Percentiles rank a stretch among this genome's conserved stretches.
These are phyloP conservation scores for Ophiostoma ips DNA, from an alignment of 2,329 filamentous ascomycete genomes.

Conservation along the genomic window DNA sequence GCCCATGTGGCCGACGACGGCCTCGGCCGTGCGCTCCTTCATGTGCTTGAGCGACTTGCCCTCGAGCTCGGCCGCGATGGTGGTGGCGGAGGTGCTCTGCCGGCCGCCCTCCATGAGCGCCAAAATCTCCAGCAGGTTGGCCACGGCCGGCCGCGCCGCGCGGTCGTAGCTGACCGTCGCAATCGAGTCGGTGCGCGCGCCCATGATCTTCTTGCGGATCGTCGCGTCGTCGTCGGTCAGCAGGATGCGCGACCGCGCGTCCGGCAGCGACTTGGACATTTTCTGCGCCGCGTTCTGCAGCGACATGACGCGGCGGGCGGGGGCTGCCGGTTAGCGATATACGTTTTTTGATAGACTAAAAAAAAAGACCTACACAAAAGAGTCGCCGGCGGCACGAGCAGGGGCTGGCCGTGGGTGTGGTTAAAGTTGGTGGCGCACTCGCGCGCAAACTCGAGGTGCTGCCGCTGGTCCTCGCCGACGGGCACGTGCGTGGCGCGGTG, in stretches of 20 bases:
- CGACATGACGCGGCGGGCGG: slow-evolving; percentile 79
- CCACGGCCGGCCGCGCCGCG: slow-evolving; percentile 57
- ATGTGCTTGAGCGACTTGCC: slow-evolving; percentile 39
- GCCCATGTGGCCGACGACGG: slow-evolving; percentile 37
- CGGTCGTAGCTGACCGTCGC: slow-evolving; percentile 61
- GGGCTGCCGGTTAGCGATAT: slow-evolving; percentile 34
- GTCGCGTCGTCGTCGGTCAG: slow-evolving; percentile 55
- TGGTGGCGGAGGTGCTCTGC: neutral
- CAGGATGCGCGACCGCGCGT: slow-evolving; percentile 62
- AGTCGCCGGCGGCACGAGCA: slow-evolving; percentile 50
- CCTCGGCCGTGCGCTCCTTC: slow-evolving; percentile 49
- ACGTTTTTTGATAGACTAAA: neutral
- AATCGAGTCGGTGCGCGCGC: slow-evolving; percentile 62
- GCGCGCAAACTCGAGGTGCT: slow-evolving; percentile 87
- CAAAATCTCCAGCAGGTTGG: slow-evolving; percentile 75
- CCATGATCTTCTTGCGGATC: slow-evolving; percentile 56
- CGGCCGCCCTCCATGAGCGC: slow-evolving; percentile 42
- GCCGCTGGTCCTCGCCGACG: slow-evolving; percentile 87
- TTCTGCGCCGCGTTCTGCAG: slow-evolving; percentile 64
- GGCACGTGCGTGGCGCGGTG: slow-evolving; percentile 88
- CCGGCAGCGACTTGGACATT: slow-evolving; percentile 83
- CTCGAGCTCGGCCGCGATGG: slow-evolving; percentile 16
- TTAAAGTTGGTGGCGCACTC: slow-evolving; percentile 84
- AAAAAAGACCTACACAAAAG: slow-evolving; percentile 43
- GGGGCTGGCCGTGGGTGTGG: slow-evolving; percentile 45